These are phyloP conservation scores for Nidularia sp. DNA, from an alignment of 768 basidiomycete genomes.

Conservation along the genomic window DNA sequence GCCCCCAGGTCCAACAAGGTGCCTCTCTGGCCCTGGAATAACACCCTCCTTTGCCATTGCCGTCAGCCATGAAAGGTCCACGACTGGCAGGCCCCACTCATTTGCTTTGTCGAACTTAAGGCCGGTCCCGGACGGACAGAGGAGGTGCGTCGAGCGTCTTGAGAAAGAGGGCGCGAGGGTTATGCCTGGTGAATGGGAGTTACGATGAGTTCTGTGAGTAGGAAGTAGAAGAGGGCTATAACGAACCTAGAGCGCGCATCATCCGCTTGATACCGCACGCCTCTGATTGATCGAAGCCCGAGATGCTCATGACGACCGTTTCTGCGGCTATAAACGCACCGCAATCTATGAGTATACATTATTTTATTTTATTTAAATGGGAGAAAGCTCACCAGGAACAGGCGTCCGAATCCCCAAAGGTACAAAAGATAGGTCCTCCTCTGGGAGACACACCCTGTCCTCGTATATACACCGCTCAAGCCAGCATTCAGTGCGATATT, in stretches of 20 bases:
- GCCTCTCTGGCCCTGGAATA: constrained; percentile 32
- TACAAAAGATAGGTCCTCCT: constrained; percentile 66
- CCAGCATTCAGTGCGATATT: constrained; percentile 92
- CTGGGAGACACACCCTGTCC: constrained; percentile 62
- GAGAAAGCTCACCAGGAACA: constrained; percentile 42
- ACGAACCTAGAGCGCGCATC: constrained; percentile 61
- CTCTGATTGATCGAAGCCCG: constrained; percentile 73
- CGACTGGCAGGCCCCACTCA: constrained; percentile 77
- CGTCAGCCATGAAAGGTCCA: constrained; percentile 68
- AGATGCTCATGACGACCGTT: constrained; percentile 57
- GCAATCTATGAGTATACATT: background rate
- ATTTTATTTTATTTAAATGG: background rate
- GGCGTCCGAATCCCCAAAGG: constrained; percentile 63
- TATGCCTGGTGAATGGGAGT: constrained; percentile 37
- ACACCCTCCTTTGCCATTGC: constrained; percentile 50
- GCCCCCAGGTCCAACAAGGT: constrained; percentile 18
- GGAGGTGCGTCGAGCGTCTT: constrained; percentile 69
- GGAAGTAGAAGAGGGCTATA: background rate
- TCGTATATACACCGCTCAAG: constrained; percentile 81
- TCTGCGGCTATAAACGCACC: constrained; percentile 42
- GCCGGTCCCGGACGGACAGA: constrained; percentile 70
- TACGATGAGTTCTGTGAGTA: background rate
- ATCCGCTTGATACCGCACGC: constrained; percentile 63
- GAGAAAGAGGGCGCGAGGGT: constrained; percentile 55
- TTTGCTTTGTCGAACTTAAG: constrained; percentile 74